Conservation (phyloP, 345 rosid genomes). For the Limnanthes douglasii region DNA sequence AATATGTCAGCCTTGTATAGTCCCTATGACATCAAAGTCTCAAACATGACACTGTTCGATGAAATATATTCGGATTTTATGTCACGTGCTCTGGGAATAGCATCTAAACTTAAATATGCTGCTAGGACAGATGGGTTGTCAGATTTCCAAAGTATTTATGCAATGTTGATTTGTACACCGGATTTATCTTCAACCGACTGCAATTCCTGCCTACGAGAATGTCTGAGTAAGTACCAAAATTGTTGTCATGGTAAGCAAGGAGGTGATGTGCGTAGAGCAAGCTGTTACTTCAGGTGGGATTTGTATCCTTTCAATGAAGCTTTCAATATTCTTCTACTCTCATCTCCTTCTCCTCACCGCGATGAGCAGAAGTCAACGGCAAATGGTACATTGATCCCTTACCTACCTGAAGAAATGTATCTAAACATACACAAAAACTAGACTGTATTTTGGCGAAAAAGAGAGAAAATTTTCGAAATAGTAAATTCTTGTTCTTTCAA, state of each 20-base stretch:
- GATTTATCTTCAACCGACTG: slow-evolving; percentile 10
- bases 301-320: slow-evolving; percentile 8
- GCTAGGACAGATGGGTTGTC: no score
- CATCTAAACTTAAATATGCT: no score
- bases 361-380: slow-evolving; percentile 1
- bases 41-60: no score
- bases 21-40: no score
- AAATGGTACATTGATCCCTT: no score
- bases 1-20: no score
- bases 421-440: no score
- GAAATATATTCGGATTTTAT: no score
- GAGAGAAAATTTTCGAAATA: no score
- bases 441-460: no score
- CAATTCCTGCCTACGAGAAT: neutral
- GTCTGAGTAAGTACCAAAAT: neutral
- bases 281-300: slow-evolving; percentile 15
- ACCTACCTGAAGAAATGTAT: no score
- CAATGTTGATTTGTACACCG: slow-evolving; percentile 12
- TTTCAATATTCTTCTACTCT: neutral
- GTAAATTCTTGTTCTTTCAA: slow-evolving; percentile 2
- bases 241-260: slow-evolving; percentile 9
- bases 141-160: slow-evolving; percentile 4
- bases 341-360: slow-evolving; percentile 5
- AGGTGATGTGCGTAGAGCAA: slow-evolving; percentile 7
- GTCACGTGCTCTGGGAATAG: no score